Conservation (phyloP, 352 stramenopile species). For the Phytophthora agathidicida region DNA sequence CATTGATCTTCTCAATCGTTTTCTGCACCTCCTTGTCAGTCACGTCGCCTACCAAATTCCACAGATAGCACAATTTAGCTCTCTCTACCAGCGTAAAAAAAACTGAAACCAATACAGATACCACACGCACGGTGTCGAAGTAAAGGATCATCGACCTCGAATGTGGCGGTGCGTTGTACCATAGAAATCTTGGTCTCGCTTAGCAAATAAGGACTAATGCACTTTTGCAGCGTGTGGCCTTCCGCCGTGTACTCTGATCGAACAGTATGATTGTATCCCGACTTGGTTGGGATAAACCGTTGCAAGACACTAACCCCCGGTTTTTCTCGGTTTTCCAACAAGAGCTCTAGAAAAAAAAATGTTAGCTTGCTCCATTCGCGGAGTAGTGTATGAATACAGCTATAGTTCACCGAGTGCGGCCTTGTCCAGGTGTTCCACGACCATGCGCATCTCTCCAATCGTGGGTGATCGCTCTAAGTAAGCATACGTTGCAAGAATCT, state of each 20-base stretch:
- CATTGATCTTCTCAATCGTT: constrained; percentile 60
- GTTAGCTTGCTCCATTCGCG: not conserved
- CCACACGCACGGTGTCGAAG: constrained; percentile 45
- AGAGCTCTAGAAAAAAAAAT: constrained; percentile 14
- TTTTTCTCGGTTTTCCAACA: constrained; percentile 60
- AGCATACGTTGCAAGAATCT: constrained; percentile 57
- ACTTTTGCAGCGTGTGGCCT: constrained; percentile 60
- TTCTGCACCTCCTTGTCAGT: constrained; percentile 49
- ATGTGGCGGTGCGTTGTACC: constrained; percentile 60
- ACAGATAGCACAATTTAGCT: not conserved
- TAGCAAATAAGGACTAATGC: constrained; percentile 61
- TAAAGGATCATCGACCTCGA: constrained; percentile 54
- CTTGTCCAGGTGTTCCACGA: constrained; percentile 66
- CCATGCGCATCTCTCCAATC: constrained; percentile 45
- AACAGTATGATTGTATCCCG: constrained; percentile 74
- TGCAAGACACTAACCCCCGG: constrained; percentile 65
- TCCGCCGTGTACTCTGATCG: constrained; percentile 73
- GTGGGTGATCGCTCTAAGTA: constrained; percentile 55
- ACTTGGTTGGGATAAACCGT: constrained; percentile 68
- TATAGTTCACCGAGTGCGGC: constrained; percentile 33
- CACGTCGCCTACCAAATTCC: constrained; percentile 46
- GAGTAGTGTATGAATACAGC: not conserved
- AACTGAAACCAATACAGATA: not conserved
- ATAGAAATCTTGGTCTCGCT: constrained; percentile 43
- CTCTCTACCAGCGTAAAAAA: not conserved